Base-by-base conservation (phyloP, 768 basidiomycete species). In the Kwoniella dejecticola region DNA sequence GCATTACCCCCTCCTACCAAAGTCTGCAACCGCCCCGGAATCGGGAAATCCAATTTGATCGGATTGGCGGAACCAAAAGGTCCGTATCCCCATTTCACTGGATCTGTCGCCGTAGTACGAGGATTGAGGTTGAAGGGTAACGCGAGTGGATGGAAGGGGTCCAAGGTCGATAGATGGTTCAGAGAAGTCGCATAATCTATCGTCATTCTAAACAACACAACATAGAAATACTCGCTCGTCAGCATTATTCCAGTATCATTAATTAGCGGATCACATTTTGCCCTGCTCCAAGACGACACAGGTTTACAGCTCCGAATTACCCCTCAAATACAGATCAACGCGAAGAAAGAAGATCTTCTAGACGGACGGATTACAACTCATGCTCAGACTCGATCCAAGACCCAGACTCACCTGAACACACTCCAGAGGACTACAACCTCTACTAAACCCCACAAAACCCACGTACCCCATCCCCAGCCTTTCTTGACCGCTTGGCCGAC, bases 401-500 rank as follows among this genome's bases (percentile, higher is more conserved):
- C n/a, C n/a, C 4, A 52, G 17, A 66, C 72, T 60, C 33, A 71
- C 72, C 69, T 27, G 60, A 75, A 72, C 1, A 75, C 73, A 53
- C 73, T 64, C 70, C 70, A 75, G 2, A 75, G 10, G 36, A 75
- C 31, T 24, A 72, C 4, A 8, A 71, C 31, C 63, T 75, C 70
- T 46, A 75, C 42, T 11, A 46, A 27, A 1, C 70, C 31, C 70
- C 73, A 75, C 60, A 66, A 68, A n/a, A 49, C 46, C 73, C 73
- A 75, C 10, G 49, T 66, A 4, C 70, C 60, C 73, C 73, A 72
- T 11, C 58, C 47, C 64, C 62, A 68, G 0, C 66, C 63, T 12
- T 49, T 62, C 41, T 48, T 64, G 13, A 66, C 66, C 0, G 67
- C 57, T 46, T 36, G 21, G 15, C 38, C 36, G 29, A 60, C 29